phyloP scores from a whole-genome alignment of 2,329 filamentous ascomycete genomes.

The Colletotrichum musicola region DNA sequence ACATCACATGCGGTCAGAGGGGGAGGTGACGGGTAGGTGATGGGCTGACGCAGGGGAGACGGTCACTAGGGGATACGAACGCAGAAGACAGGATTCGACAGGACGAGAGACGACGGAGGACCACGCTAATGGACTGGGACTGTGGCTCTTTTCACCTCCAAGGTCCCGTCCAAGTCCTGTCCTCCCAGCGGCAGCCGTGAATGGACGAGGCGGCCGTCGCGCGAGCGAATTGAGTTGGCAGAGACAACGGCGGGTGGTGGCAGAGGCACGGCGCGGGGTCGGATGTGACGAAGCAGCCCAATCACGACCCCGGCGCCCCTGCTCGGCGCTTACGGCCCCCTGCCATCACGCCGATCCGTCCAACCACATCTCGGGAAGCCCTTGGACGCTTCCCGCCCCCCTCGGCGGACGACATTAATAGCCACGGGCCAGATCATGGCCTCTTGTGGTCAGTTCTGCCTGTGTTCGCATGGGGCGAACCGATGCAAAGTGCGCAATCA shows the following conservation, averaged over 20 bases:
- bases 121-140: conserved; percentile 15
- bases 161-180: no score
- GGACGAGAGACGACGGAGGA: conserved; percentile 12
- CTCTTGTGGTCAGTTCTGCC: no score
- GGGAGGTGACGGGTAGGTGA: neutral
- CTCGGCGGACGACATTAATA: conserved; percentile 43
- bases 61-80: neutral
- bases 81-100: neutral
- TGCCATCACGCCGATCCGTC: conserved; percentile 48
- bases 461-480: no score
- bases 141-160: conserved; percentile 29
- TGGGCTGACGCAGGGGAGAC: conserved; percentile 27
- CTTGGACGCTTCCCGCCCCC: conserved; percentile 42
- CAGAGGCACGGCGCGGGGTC: conserved; percentile 40
- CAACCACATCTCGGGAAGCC: conserved; percentile 54
- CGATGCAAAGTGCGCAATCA: conserved; percentile 47
- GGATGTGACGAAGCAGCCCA: conserved; percentile 41
- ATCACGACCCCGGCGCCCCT: conserved; percentile 41
- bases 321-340: conserved; percentile 55
- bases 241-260: conserved; percentile 21
- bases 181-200: conserved; percentile 11
- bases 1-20: conserved; percentile 31
- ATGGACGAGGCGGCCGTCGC: conserved; percentile 10
- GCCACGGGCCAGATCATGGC: conserved; percentile 42
- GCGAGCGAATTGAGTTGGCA: conserved; percentile 39